These are phyloP conservation scores for Cicer arietinum DNA, from an alignment of 306 rosid genomes.

Conservation along the genomic window DNA sequence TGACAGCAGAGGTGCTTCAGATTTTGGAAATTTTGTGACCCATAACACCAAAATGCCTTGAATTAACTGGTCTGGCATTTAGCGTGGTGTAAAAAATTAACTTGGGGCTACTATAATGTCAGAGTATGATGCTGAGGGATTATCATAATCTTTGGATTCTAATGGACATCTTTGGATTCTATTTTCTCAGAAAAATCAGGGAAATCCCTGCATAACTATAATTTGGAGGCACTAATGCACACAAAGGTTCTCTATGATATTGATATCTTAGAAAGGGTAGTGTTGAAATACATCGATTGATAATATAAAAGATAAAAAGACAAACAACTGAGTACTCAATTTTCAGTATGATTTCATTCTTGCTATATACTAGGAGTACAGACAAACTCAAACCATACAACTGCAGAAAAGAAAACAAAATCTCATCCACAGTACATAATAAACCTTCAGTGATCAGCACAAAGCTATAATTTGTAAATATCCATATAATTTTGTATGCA, in stretches of 20 bases:
- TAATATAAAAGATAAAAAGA: slow-evolving; percentile 26
- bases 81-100: too few species aligned
- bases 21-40: neutral
- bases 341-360: slow-evolving; percentile 32
- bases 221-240: slow-evolving; percentile 4
- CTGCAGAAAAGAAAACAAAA: slow-evolving; percentile 37
- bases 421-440: slow-evolving; percentile 29
- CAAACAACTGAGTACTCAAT: slow-evolving; percentile 20
- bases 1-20: neutral
- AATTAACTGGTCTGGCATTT: neutral
- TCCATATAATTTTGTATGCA: neutral
- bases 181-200: slow-evolving; percentile 8
- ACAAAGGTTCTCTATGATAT: neutral
- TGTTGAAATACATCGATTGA: slow-evolving; percentile 33
- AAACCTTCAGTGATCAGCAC: slow-evolving; percentile 43
- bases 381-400: slow-evolving; percentile 35
- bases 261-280: neutral
- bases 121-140: neutral
- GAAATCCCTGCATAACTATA: slow-evolving; percentile 27
- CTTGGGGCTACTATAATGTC: neutral
- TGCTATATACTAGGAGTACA: slow-evolving; percentile 25
- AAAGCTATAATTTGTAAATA: slow-evolving; percentile 39
- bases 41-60: neutral
- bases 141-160: neutral
- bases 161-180: neutral